Evolutionary conservation across 768 basidiomycete genomes (phyloP), one percentile per base, ranked within the genome.

Genomic region (Suillus tomentosus): DNA sequence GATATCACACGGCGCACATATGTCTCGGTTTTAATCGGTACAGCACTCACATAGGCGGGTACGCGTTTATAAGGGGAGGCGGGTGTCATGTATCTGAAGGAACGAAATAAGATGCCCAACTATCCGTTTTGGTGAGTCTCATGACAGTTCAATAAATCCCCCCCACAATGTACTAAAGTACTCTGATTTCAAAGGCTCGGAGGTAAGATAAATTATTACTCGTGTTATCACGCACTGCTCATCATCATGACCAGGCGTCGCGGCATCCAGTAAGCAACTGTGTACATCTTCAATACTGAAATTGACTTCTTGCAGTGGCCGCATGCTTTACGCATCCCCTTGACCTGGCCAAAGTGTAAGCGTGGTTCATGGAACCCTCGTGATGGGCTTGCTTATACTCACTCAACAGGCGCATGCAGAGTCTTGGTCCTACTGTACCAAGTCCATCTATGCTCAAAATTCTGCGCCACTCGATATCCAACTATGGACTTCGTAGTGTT

Each of bases 291-390:
- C 27, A 15, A 31, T 14, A 13, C 24, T 37, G 39, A 53, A 62
- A 43, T 22, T 47, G 62, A 58, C 40, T 48, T 58, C 37, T 63
- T 68, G 54, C 65, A 91, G 91, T 93, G 86, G 92, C 92, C 47
- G 89, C 92, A 36, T 86, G 82, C 61, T 88, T 85, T 71, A 94
- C 92, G 0, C 92, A 94, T 78, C 92, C 92, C 45, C 75, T 94
- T 62, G 92, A 94, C 76, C 79, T 94, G 61, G 90, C 91, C 39
- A 96, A 94, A 87, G 90, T 94, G 88, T 91, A 64, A 65, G 86
- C 79, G 15, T 1, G 36, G 58, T 54, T 39, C 9, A 9, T 50
- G 39, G 24, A 53, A 24, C 34, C 45, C 56, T 56, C 61, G 22
- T 31, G 57, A 36, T 53, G 60, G 31, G 47, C 67, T 47, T 27